Evolutionary conservation across 441 rosid species (phyloP).

Genomic region (Erodium moschatum): DNA sequence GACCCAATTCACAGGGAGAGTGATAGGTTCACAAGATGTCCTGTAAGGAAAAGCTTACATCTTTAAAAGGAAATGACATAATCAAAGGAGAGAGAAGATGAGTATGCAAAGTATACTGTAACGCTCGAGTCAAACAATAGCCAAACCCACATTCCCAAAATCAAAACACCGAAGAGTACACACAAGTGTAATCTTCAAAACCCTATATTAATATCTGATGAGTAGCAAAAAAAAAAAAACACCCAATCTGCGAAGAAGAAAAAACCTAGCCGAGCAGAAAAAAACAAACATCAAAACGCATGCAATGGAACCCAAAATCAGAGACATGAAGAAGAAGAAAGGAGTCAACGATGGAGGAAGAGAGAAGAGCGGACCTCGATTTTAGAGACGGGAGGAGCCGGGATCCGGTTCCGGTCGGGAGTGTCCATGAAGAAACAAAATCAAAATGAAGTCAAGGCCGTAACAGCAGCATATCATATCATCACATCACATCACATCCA

Average conservation of each 20-base stretch:
- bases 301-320: background rate
- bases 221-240: background rate
- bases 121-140: background rate
- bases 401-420: constrained; percentile 1
- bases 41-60: background rate
- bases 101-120: background rate
- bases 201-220: background rate
- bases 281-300: background rate
- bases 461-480: background rate
- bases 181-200: background rate
- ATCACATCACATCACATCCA: background rate
- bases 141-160: constrained; percentile 2
- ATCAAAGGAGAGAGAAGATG: background rate
- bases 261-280: background rate
- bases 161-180: background rate
- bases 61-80: background rate
- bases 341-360: background rate
- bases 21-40: background rate
- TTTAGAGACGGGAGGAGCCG: background rate
- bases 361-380: background rate
- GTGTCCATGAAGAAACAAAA: constrained; percentile 4
- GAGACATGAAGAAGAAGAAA: background rate
- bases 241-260: background rate
- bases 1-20: background rate
- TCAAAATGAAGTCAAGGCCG: background rate